Base-by-base conservation (phyloP, 106 monocot genomes). In the Allium cepa region DNA sequence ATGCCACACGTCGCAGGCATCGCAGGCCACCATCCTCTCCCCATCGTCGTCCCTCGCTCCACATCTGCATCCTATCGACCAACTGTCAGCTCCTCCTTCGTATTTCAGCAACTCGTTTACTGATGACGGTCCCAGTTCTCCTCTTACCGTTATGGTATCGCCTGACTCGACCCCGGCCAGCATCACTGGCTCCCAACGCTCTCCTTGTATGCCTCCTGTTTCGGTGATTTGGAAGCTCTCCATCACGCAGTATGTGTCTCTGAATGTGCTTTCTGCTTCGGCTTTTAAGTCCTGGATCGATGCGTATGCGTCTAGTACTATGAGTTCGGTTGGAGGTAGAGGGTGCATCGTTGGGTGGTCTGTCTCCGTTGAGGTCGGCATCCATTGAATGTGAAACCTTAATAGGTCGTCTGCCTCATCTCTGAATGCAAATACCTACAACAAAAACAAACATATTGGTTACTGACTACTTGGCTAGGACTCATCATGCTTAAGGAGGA, bases 1-100 rank as follows among this genome's bases (percentile, higher is more conserved):
- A 47, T 99, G 92, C 92, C 97, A 99, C 12, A 85, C 82, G 60
- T 87, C 89, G 75, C 97, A 99, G 4, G 74, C 79, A 57, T 99
- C 92, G 72, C 97, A 99, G 2, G 92, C 86, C 73, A 92, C 86
- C 97, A 99, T 99, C 66, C 97, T 73, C 84, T 99, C 97, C 53
- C 97, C 97, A 47, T 99, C 97, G 65, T 90, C 97, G 58, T 99
- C 97, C 68, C 72, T 69, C 4, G 92, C 92, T 27, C 97, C 87
- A 74, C 97, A 99, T 50, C 59, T 49, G 71, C 97, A 99, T 2
- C 75, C 82, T 71, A 92, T 92, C 11, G 74, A 60, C 89, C 92
- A 86, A 52, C 58, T 68, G n/a, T 97, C 89, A 11, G 46, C 79
- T 2, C 92, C 92, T 0, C 84, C 92, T 67, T 92, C 89, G 76